These are phyloP conservation scores for Letharia lupina DNA, from an alignment of 495 filamentous ascomycete genomes.

Conservation along the genomic window DNA sequence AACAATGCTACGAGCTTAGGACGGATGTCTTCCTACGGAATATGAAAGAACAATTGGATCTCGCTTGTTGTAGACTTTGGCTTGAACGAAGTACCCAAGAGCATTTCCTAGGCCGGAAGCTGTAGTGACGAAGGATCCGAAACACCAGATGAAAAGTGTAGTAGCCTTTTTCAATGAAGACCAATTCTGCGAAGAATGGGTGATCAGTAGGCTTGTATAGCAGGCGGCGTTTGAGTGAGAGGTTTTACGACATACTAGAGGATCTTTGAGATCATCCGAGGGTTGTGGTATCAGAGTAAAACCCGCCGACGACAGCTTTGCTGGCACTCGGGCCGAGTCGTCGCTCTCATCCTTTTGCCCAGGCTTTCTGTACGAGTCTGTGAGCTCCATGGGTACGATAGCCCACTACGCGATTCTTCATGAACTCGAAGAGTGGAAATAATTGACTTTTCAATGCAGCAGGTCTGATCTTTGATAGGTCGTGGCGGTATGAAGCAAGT, in stretches of 20 bases:
- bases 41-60: background rate
- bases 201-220: background rate
- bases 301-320: background rate
- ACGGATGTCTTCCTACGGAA: background rate
- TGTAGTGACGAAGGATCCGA: slow-evolving; percentile 5
- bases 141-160: slow-evolving; percentile 2
- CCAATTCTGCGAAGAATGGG: background rate
- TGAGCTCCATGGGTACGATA: background rate
- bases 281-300: background rate
- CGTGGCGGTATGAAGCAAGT: too few species aligned
- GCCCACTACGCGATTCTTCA: too few species aligned
- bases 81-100: slow-evolving; percentile 11
- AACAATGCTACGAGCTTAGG: background rate
- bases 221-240: too few species aligned
- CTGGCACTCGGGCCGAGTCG: background rate
- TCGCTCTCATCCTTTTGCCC: background rate
- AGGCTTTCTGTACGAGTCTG: background rate
- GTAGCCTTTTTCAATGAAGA: background rate
- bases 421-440: too few species aligned
- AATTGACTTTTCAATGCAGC: too few species aligned
- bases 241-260: background rate
- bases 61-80: slow-evolving; percentile 1
- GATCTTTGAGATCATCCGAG: background rate
- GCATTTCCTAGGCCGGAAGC: slow-evolving; percentile 11
- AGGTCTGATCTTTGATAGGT: too few species aligned